Evolutionary conservation across 768 basidiomycete genomes (phyloP).

Genomic region (Agaricus bisporus): DNA sequence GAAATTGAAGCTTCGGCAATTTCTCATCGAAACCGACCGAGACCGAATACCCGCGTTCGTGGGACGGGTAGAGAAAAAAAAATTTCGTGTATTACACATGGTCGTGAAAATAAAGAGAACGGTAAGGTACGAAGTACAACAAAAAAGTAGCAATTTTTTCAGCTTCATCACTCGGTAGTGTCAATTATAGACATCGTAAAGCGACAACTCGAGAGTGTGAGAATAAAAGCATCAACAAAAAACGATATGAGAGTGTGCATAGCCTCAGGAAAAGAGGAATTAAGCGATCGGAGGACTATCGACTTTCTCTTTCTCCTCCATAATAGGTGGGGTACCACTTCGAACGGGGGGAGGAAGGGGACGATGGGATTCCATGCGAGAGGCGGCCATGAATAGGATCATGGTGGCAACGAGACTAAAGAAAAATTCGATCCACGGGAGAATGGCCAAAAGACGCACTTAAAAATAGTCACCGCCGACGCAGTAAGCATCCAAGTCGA

Average conservation of each 20-base stretch:
- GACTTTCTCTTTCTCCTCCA: background rate
- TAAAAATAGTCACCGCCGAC: background rate
- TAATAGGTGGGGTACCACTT: background rate
- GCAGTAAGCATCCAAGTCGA: background rate
- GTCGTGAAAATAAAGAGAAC: no score
- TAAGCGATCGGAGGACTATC: background rate
- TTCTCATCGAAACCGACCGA: no score
- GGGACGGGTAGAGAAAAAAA: no score
- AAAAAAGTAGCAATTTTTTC: no score
- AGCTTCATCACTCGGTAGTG: no score
- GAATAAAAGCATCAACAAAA: background rate
- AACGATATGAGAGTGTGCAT: background rate
- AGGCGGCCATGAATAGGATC: slow-evolving; percentile 2
- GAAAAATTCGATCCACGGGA: slow-evolving; percentile 2
- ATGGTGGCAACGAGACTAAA: slow-evolving; percentile 5
- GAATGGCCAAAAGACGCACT: slow-evolving; percentile 9
- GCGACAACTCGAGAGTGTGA: no score
- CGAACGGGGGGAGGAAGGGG: background rate
- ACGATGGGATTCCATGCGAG: background rate
- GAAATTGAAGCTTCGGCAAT: no score
- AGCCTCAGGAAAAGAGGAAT: background rate
- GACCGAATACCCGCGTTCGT: no score
- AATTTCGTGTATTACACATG: no score
- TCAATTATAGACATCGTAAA: no score
- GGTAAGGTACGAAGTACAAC: no score